phyloP scores from a whole-genome alignment of 306 rosid species.

The Malus fusca region DNA sequence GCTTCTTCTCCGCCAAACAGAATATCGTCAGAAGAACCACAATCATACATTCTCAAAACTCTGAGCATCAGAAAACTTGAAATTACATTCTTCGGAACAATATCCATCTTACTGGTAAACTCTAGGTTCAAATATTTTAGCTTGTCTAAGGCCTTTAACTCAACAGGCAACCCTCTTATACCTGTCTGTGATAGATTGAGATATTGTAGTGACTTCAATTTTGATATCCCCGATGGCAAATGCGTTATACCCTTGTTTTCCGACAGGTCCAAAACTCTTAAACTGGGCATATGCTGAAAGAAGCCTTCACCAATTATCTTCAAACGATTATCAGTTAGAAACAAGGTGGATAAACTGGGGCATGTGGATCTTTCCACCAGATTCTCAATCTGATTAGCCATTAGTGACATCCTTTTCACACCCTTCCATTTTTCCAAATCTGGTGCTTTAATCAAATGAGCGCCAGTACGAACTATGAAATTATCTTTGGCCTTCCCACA shows the following conservation, averaged over 20 bases:
- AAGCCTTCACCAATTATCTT: not conserved
- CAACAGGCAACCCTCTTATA: not conserved
- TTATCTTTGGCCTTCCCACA: not conserved
- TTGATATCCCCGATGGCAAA: not conserved
- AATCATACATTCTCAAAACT: not conserved
- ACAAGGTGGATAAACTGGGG: not conserved
- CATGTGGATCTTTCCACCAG: not conserved
- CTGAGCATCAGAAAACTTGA: not conserved
- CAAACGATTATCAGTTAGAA: not conserved
- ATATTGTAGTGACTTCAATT: not conserved
- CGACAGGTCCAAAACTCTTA: not conserved
- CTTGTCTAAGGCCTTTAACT: not conserved
- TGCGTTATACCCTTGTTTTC: not conserved
- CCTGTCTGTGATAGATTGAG: not conserved
- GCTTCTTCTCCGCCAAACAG: not conserved
- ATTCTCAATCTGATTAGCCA: not conserved
- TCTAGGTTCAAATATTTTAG: not conserved
- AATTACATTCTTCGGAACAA: not conserved
- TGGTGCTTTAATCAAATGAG: not conserved
- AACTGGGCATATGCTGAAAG: not conserved
- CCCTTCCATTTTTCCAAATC: not conserved
- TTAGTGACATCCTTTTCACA: not conserved
- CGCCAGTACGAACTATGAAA: not conserved
- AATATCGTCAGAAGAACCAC: not conserved
- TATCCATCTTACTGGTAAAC: not conserved